These are phyloP conservation scores for Platanthera zijinensis DNA, from an alignment of 106 monocot genomes.

Conservation along the genomic window DNA sequence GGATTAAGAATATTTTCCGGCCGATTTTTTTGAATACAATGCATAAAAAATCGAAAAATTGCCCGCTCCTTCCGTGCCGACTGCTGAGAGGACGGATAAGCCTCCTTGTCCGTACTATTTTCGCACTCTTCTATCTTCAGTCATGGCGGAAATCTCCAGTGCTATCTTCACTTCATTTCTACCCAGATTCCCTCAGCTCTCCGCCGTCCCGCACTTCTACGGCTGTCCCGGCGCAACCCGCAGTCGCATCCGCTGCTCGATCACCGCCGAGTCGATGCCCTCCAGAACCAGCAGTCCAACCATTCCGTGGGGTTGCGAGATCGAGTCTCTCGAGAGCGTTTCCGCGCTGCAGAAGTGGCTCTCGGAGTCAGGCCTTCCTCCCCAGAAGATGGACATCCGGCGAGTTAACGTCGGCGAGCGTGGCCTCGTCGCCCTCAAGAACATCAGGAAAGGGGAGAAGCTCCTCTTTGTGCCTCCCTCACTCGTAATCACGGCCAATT, in stretches of 20 bases:
- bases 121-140: background rate
- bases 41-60: too few relatives aligned
- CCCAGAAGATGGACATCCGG: constrained; percentile 74
- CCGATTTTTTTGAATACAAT: too few relatives aligned
- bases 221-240: background rate
- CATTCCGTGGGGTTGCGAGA: constrained; percentile 80
- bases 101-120: too few relatives aligned
- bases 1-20: too few relatives aligned
- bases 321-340: constrained; percentile 58
- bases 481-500: constrained; percentile 78
- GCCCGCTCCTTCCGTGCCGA: too few relatives aligned
- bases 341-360: constrained; percentile 70
- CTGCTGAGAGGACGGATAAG: too few relatives aligned
- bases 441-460: constrained; percentile 92
- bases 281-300: background rate
- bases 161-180: constrained; percentile 1
- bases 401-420: constrained; percentile 81
- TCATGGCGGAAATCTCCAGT: constrained; percentile 2
- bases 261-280: constrained; percentile 10
- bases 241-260: constrained; percentile 18
- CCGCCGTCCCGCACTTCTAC: background rate
- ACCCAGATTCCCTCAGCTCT: background rate
- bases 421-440: constrained; percentile 89
- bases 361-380: constrained; percentile 70
- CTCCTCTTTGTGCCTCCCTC: constrained; percentile 89